Evolutionary conservation across 768 basidiomycete genomes (phyloP).

Genomic region (Tulasnella calospora): DNA sequence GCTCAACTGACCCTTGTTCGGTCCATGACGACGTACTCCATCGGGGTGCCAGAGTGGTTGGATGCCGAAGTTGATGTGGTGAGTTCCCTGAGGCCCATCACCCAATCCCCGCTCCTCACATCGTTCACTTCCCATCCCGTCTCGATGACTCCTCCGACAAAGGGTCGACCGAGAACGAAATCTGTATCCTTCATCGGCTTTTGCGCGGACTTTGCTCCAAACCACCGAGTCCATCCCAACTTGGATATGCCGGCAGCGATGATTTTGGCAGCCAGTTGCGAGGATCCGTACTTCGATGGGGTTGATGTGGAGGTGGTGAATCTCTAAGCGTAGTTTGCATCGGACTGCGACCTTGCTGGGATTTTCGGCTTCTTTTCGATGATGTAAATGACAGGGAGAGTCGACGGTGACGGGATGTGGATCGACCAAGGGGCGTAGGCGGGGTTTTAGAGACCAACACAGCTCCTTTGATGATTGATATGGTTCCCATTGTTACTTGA

Average conservation of each 20-base stretch:
- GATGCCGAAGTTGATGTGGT: conserved; percentile 26
- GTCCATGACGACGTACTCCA: conserved; percentile 84
- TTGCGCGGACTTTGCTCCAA: conserved; percentile 40
- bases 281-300: too few species aligned
- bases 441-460: neutral
- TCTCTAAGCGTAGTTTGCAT: too few species aligned
- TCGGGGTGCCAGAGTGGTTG: conserved; percentile 60
- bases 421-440: neutral
- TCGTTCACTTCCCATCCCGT: conserved; percentile 74
- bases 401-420: neutral
- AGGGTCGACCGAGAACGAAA: conserved; percentile 81
- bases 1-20: conserved; percentile 69
- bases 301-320: too few species aligned
- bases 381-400: too few species aligned
- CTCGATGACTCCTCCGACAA: conserved; percentile 78
- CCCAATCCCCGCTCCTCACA: conserved; percentile 76
- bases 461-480: too few species aligned
- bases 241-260: too few species aligned
- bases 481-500: conserved; percentile 73
- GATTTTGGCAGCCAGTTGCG: too few species aligned
- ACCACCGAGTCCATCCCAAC: conserved; percentile 63
- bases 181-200: conserved; percentile 41
- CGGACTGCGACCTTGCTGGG: too few species aligned
- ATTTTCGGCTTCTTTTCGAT: too few species aligned
- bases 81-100: conserved; percentile 74